Conservation (phyloP, 139 green algal species). For the Closterium sp. region DNA sequence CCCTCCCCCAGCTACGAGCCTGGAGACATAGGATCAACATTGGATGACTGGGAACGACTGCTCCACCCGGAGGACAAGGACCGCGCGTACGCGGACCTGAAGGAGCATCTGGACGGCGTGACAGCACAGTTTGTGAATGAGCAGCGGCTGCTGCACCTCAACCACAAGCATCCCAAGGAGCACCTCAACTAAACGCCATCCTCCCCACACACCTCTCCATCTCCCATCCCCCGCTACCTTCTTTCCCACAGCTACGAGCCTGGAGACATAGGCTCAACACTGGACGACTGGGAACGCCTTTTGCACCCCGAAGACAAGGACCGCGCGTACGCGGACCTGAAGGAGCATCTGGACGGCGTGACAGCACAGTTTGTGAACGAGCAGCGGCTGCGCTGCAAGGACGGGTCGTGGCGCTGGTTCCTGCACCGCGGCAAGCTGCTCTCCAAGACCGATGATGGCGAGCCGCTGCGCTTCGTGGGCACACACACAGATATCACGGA, state of each 20-base stretch:
- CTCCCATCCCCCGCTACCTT: too few relatives aligned
- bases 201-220: too few relatives aligned
- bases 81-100: neutral
- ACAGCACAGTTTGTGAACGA: conserved; percentile 7
- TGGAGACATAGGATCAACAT: neutral
- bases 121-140: conserved; percentile 4
- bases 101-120: neutral
- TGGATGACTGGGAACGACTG: neutral
- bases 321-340: neutral
- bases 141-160: conserved; percentile 3
- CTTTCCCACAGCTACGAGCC: too few relatives aligned
- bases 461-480: conserved; percentile 5
- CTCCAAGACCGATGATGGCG: neutral
- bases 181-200: too few relatives aligned
- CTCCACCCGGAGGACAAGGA: neutral
- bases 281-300: neutral
- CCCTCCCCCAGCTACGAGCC: too few relatives aligned
- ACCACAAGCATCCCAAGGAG: too few relatives aligned
- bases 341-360: neutral
- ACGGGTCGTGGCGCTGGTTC: neutral
- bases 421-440: conserved; percentile 14
- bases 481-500: neutral
- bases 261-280: neutral
- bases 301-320: neutral
- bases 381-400: conserved; percentile 2